phyloP scores from a whole-genome alignment of 768 basidiomycete species.

The Suillus alpinus region DNA sequence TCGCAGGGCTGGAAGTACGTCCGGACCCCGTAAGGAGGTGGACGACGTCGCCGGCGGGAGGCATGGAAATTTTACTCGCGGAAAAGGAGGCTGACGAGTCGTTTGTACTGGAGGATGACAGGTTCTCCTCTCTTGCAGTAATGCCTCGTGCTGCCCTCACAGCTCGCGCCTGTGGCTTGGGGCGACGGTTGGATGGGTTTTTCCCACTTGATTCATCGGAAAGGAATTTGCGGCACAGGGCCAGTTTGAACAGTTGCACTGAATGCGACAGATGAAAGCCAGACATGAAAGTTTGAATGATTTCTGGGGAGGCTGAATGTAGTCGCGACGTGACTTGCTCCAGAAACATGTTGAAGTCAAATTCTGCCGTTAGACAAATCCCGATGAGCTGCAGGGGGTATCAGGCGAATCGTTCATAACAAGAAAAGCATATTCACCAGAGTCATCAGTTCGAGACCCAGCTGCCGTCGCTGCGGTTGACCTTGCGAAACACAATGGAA shows the following conservation, averaged over 20 bases:
- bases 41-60: constrained; percentile 10
- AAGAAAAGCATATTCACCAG: constrained; percentile 18
- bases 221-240: constrained; percentile 41
- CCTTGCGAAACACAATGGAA: constrained; percentile 36
- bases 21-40: constrained; percentile 29
- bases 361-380: constrained; percentile 33
- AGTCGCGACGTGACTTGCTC: constrained; percentile 36
- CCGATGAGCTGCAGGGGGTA: constrained; percentile 37
- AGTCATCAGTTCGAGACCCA: constrained; percentile 35
- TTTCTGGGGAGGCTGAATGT: constrained; percentile 26
- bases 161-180: constrained; percentile 32
- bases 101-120: neutral
- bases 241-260: constrained; percentile 40
- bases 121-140: neutral
- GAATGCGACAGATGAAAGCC: constrained; percentile 34
- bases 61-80: constrained; percentile 24
- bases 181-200: constrained; percentile 23
- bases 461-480: constrained; percentile 25
- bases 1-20: constrained; percentile 12
- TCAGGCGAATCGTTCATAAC: neutral
- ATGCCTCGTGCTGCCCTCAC: constrained; percentile 14
- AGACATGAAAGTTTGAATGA: constrained; percentile 35
- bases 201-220: constrained; percentile 19
- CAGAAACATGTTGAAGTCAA: constrained; percentile 37
- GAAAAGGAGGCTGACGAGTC: constrained; percentile 18